These are phyloP conservation scores for Salisapilia sapeloensis DNA, from an alignment of 352 stramenopile genomes.

Conservation along the genomic window DNA sequence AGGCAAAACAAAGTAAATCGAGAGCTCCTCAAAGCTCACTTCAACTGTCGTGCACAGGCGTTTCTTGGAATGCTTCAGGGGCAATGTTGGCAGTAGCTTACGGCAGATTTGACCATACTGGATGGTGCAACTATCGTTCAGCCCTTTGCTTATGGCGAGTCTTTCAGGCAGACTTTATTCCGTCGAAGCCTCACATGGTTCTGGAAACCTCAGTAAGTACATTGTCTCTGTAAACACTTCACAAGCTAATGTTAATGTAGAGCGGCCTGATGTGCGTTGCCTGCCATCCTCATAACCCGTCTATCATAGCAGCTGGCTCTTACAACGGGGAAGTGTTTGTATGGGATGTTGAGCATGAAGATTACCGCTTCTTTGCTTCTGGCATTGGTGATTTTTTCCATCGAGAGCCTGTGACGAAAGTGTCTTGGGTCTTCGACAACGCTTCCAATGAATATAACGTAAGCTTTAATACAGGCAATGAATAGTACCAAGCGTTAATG, in stretches of 20 bases:
- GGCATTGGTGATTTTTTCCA: conserved; percentile 83
- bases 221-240: conserved; percentile 1
- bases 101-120: conserved; percentile 67
- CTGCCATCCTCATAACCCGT: conserved; percentile 69
- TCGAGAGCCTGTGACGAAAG: conserved; percentile 68
- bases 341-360: conserved; percentile 51
- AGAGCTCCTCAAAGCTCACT: conserved; percentile 7
- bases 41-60: conserved; percentile 60
- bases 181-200: conserved; percentile 36
- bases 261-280: conserved; percentile 79
- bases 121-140: conserved; percentile 79
- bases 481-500: not conserved
- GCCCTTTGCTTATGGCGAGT: conserved; percentile 77
- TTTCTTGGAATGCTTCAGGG: conserved; percentile 80
- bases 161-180: conserved; percentile 62
- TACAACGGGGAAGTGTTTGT: conserved; percentile 81
- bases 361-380: conserved; percentile 49
- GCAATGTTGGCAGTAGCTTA: conserved; percentile 69
- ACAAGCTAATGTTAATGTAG: conserved; percentile 5
- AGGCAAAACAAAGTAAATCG: not conserved
- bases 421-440: conserved; percentile 67
- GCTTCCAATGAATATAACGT: conserved; percentile 61
- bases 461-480: not conserved
- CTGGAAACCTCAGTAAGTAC: conserved; percentile 53
- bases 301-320: conserved; percentile 61